These are phyloP conservation scores for Xylaria sp. DNA, from an alignment of 2,329 filamentous ascomycete genomes.

Conservation along the genomic window DNA sequence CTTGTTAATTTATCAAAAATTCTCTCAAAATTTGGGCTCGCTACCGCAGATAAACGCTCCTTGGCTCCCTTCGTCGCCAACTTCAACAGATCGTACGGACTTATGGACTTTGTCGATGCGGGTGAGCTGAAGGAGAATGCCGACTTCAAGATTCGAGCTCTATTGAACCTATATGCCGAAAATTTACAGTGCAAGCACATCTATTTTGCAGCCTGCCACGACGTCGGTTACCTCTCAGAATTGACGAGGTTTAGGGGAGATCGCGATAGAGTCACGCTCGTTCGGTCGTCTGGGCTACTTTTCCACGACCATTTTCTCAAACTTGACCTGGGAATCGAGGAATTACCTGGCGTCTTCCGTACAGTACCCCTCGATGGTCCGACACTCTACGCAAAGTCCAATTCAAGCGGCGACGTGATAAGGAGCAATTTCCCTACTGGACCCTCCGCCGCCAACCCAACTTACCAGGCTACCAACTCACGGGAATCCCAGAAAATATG, in stretches of 20 bases:
- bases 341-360: conserved; percentile 65
- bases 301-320: conserved; percentile 65
- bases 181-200: conserved; percentile 73
- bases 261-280: conserved; percentile 64
- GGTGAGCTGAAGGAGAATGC: conserved; percentile 70
- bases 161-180: conserved; percentile 63
- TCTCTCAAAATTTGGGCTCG: conserved; percentile 60
- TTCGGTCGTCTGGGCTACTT: conserved; percentile 58
- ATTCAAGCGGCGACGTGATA: conserved; percentile 15
- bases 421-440: background rate
- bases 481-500: conserved; percentile 43
- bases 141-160: conserved; percentile 68
- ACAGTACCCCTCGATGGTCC: conserved; percentile 50
- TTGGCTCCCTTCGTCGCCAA: conserved; percentile 65
- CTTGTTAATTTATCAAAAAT: conserved; percentile 63
- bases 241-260: conserved; percentile 63
- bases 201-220: conserved; percentile 71
- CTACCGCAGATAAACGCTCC: conserved; percentile 66
- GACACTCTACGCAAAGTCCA: conserved; percentile 15
- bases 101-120: conserved; percentile 72
- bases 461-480: conserved; percentile 8
- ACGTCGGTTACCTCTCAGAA: conserved; percentile 67
- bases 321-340: conserved; percentile 62
- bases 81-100: conserved; percentile 66
- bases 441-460: conserved; percentile 7